Conservation (phyloP, 352 stramenopile species). For the Phytophthora sojae region DNA sequence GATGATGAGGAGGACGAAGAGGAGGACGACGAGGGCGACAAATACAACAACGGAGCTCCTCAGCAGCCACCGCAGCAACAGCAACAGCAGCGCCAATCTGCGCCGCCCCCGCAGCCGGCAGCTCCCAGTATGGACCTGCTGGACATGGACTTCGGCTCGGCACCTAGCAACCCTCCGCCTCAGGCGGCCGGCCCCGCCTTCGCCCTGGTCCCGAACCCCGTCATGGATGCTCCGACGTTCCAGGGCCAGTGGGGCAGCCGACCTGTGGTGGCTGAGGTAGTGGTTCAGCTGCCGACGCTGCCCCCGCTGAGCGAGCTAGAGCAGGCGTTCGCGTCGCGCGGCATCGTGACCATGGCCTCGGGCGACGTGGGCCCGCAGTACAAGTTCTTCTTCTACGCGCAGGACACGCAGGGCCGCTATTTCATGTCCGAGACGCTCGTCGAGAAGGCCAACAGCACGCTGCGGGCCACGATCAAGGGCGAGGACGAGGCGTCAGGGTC, state of each 20-base stretch:
- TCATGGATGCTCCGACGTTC: slow-evolving; percentile 80
- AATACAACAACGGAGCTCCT: slow-evolving; percentile 35
- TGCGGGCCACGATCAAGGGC: slow-evolving; percentile 80
- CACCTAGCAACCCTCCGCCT: slow-evolving; percentile 23
- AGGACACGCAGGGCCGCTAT: slow-evolving; percentile 65
- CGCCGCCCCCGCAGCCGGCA: slow-evolving; percentile 26
- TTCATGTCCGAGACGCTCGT: slow-evolving; percentile 81
- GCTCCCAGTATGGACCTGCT: slow-evolving; percentile 69
- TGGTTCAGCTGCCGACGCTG: slow-evolving; percentile 66
- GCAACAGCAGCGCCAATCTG: slow-evolving; percentile 59
- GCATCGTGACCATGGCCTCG: slow-evolving; percentile 83
- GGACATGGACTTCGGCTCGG: slow-evolving; percentile 76
- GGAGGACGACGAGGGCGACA: slow-evolving; percentile 52
- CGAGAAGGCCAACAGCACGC: slow-evolving; percentile 68
- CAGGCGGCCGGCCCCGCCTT: slow-evolving; percentile 42
- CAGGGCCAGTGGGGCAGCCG: slow-evolving; percentile 77
- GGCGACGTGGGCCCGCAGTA: slow-evolving; percentile 81
- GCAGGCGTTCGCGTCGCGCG: slow-evolving; percentile 57
- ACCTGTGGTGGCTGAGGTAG: slow-evolving; percentile 69
- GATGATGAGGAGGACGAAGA: slow-evolving; percentile 61
- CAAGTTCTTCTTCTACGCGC: slow-evolving; percentile 90
- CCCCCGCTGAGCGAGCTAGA: slow-evolving; percentile 73
- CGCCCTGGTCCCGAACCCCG: slow-evolving; percentile 63
- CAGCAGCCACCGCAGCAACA: slow-evolving; percentile 47
- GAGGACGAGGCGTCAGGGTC: slow-evolving; percentile 64